These are phyloP conservation scores for Suillus bovinus DNA, from an alignment of 768 basidiomycete species.

Conservation along the genomic window DNA sequence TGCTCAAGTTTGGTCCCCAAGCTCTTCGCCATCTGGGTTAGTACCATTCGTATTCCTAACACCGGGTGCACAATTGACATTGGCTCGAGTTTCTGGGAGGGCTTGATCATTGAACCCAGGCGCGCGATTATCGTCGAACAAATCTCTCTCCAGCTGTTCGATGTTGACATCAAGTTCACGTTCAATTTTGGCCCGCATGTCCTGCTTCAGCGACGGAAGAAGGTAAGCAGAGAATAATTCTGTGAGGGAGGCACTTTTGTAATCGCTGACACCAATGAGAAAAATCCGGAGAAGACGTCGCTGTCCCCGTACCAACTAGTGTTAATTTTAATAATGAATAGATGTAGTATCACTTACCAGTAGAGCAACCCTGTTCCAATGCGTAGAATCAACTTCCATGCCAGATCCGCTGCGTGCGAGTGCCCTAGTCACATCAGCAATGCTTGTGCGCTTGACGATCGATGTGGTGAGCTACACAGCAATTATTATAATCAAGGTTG, in stretches of 20 bases:
- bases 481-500: too few relatives aligned
- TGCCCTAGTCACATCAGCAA: background rate
- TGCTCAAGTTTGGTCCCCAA: background rate
- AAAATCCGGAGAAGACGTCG: too few relatives aligned
- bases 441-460: conserved; percentile 1
- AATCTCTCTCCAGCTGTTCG: background rate
- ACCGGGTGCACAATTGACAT: background rate
- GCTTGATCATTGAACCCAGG: background rate
- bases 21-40: background rate
- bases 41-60: background rate
- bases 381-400: conserved; percentile 8
- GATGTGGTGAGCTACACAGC: background rate
- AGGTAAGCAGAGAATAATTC: too few relatives aligned
- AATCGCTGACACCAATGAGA: too few relatives aligned
- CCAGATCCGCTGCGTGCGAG: background rate
- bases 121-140: background rate
- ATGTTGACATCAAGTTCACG: too few relatives aligned
- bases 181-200: too few relatives aligned
- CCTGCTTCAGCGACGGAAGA: too few relatives aligned
- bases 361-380: conserved; percentile 9
- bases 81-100: background rate
- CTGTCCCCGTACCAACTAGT: too few relatives aligned
- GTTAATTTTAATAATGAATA: background rate
- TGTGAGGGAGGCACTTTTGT: too few relatives aligned
- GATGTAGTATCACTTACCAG: conserved; percentile 1